These are phyloP conservation scores for Dryadomyces sulphureus DNA, from an alignment of 2,329 filamentous ascomycete species.

Conservation along the genomic window DNA sequence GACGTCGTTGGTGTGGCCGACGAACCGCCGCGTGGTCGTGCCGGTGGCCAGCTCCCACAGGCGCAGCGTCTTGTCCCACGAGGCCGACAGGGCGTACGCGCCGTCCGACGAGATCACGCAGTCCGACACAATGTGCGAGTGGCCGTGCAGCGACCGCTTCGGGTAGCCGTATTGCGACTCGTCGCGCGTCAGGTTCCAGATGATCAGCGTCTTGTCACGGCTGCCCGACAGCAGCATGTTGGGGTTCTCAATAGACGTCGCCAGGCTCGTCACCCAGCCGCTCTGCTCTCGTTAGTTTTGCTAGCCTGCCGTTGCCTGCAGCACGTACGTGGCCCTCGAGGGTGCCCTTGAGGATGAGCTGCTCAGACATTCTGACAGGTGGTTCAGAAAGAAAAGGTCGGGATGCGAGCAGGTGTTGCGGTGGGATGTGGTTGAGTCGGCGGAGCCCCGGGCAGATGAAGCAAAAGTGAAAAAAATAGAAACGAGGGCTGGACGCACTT, in stretches of 20 bases:
- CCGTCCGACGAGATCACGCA: conserved; percentile 99
- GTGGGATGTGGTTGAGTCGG: conserved; percentile 1
- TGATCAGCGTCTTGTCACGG: conserved; percentile 98
- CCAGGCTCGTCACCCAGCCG: conserved; percentile 98
- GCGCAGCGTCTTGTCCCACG: conserved; percentile 99
- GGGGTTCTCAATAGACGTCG: conserved; percentile 98
- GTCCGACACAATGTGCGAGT: conserved; percentile 99
- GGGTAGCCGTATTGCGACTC: conserved; percentile 97
- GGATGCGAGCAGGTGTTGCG: not conserved
- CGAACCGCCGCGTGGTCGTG: conserved; percentile 93
- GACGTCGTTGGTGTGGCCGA: conserved; percentile 98
- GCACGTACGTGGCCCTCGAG: conserved; percentile 90
- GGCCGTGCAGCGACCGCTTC: conserved; percentile 95
- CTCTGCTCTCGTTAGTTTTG: conserved; percentile 45
- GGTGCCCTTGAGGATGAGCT: conserved; percentile 91
- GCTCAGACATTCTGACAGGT: conserved; percentile 60
- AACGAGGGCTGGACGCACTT: conserved; percentile 1
- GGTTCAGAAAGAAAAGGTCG: conserved; percentile 1
- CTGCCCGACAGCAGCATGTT: conserved; percentile 98
- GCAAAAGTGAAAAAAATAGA: conserved; percentile 1
- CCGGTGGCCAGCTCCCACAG: conserved; percentile 98
- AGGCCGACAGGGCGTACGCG: conserved; percentile 95
- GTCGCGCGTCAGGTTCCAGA: conserved; percentile 99
- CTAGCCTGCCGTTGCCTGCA: no score
- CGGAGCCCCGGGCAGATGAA: conserved; percentile 2